Conservation (phyloP, 2,329 filamentous ascomycete genomes). For the Penicillium glabrum region DNA sequence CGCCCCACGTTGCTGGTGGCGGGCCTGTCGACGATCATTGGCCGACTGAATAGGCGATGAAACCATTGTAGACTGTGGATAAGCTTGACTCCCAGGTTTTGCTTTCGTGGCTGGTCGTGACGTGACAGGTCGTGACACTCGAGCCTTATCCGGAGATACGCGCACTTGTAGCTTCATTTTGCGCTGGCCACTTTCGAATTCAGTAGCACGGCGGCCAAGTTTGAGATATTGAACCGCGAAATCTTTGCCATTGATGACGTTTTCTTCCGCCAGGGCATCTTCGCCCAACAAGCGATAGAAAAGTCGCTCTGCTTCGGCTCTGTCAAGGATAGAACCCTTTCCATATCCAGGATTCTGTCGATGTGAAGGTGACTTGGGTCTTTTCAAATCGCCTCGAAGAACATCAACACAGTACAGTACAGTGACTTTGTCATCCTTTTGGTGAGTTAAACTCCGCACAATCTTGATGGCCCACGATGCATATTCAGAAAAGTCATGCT, state of each 20-base stretch:
- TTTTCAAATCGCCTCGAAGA: slow-evolving; percentile 68
- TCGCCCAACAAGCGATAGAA: slow-evolving; percentile 74
- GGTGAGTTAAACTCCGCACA: slow-evolving; percentile 56
- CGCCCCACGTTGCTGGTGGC: slow-evolving; percentile 23
- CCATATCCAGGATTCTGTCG: slow-evolving; percentile 62
- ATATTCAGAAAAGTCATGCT: slow-evolving; percentile 73
- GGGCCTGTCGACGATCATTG: slow-evolving; percentile 36
- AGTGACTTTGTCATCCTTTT: slow-evolving; percentile 59
- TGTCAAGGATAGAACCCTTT: slow-evolving; percentile 66
- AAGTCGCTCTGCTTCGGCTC: slow-evolving; percentile 78
- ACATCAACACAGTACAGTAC: slow-evolving; percentile 81
- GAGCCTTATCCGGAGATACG: slow-evolving; percentile 45
- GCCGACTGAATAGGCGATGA: slow-evolving; percentile 61
- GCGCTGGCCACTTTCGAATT: slow-evolving; percentile 47
- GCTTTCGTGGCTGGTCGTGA: slow-evolving; percentile 31
- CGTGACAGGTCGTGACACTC: slow-evolving; percentile 24
- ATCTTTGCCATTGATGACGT: slow-evolving; percentile 61
- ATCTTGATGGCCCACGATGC: slow-evolving; percentile 70
- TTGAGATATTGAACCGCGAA: slow-evolving; percentile 71
- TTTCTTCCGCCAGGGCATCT: slow-evolving; percentile 70
- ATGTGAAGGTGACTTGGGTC: slow-evolving; percentile 54
- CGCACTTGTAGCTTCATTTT: slow-evolving; percentile 56
- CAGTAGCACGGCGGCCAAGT: slow-evolving; percentile 44
- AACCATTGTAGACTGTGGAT: slow-evolving; percentile 65
- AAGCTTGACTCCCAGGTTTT: slow-evolving; percentile 41